phyloP scores from a whole-genome alignment of 352 stramenopile genomes.

The Phytophthora boehmeriae region DNA sequence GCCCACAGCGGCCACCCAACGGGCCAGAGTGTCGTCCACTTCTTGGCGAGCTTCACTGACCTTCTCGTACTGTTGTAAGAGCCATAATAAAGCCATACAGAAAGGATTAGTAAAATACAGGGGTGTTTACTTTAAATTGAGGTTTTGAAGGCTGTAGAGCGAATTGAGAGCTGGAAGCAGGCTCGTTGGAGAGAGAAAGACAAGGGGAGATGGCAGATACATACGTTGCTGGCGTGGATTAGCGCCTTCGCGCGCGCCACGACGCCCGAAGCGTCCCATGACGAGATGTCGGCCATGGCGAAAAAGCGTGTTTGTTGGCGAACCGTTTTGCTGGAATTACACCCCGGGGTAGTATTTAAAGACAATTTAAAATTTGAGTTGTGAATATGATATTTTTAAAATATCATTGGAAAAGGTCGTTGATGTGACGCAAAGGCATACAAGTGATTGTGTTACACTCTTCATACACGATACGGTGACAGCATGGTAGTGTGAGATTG shows the following conservation, averaged over 20 bases:
- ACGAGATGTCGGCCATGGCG: slow-evolving; percentile 30
- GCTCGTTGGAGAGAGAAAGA: not conserved
- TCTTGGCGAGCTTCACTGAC: slow-evolving; percentile 58
- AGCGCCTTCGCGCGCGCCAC: slow-evolving; percentile 69
- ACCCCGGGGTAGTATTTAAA: too few species aligned
- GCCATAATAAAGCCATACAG: slow-evolving; percentile 2
- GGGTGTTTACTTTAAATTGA: not conserved
- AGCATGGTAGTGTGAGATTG: too few species aligned
- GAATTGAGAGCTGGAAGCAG: slow-evolving; percentile 2
- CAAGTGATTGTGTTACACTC: too few species aligned
- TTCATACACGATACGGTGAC: too few species aligned
- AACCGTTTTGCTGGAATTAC: too few species aligned
- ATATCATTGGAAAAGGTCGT: too few species aligned
- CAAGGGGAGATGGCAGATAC: slow-evolving; percentile 24
- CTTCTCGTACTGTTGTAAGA: slow-evolving; percentile 64
- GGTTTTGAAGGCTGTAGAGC: slow-evolving; percentile 12
- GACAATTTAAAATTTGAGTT: too few species aligned
- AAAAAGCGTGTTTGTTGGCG: slow-evolving; percentile 18
- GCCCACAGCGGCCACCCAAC: slow-evolving; percentile 41
- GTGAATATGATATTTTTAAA: too few species aligned
- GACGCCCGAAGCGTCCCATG: slow-evolving; percentile 58
- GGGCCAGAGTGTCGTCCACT: slow-evolving; percentile 52
- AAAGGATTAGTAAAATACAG: slow-evolving; percentile 11
- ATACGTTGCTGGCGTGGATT: slow-evolving; percentile 80
- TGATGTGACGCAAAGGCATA: too few species aligned